These are phyloP conservation scores for Astathelohania contejeani DNA, from an alignment of 371 early-diverging fungal species.

Conservation along the genomic window DNA sequence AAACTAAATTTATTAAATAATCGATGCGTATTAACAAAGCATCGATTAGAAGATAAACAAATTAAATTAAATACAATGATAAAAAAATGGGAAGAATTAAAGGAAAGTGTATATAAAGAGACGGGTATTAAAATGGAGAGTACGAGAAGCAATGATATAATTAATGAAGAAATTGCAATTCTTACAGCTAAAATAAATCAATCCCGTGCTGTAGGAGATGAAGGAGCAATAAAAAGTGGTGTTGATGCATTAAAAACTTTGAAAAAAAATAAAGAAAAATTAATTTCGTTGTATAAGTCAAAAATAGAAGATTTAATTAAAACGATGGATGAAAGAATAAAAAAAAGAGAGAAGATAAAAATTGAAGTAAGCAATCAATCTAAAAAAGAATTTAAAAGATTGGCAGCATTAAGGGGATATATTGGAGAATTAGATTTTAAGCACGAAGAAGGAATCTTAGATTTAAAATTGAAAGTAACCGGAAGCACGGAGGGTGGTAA, in stretches of 20 bases:
- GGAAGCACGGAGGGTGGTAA: slow-evolving; percentile 20
- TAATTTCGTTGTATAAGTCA: slow-evolving; percentile 16
- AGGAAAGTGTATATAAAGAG: not conserved
- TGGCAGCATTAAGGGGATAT: slow-evolving; percentile 42
- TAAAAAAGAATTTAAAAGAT: slow-evolving; percentile 25
- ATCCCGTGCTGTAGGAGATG: slow-evolving; percentile 18
- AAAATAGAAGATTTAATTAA: slow-evolving; percentile 22
- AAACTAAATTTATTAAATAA: not conserved
- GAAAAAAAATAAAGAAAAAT: slow-evolving; percentile 14
- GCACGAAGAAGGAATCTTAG: slow-evolving; percentile 43
- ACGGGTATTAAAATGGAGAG: not conserved
- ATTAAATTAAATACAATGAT: not conserved
- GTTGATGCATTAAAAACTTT: slow-evolving; percentile 9
- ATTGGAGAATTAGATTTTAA: slow-evolving; percentile 44
- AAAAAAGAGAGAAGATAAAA: slow-evolving; percentile 44
- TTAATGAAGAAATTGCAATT: slow-evolving; percentile 16
- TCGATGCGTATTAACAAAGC: not conserved
- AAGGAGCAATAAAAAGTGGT: slow-evolving; percentile 16
- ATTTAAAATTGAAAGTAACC: slow-evolving; percentile 42
- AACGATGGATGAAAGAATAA: slow-evolving; percentile 25
- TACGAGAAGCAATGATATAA: slow-evolving; percentile 4
- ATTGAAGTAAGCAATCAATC: slow-evolving; percentile 29
- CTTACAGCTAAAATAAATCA: slow-evolving; percentile 11
- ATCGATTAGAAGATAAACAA: not conserved
- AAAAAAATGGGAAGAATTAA: slow-evolving; percentile 3